A percentile compares a stretch with the other conserved stretches of the same genome.
phyloP scores from a whole-genome alignment of 139 green algal genomes.

The Nannochloris sp. region DNA sequence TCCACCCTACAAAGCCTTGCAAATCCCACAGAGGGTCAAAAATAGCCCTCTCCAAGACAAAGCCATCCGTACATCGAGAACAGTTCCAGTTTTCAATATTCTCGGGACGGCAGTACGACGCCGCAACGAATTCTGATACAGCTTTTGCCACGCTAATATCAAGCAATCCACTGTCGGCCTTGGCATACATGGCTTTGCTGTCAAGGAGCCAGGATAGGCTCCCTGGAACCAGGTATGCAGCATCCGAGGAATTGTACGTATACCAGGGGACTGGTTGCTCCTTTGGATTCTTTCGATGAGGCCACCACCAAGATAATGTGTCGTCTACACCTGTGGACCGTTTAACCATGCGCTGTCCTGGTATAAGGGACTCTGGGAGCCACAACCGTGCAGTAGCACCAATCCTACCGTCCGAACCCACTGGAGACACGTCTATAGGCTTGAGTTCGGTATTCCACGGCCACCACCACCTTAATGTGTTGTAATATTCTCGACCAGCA shows the following conservation, averaged over 20 bases:
- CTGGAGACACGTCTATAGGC: background rate
- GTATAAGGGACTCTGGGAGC: background rate
- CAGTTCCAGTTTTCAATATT: conserved; percentile 63
- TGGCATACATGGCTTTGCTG: conserved; percentile 8
- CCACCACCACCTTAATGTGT: background rate
- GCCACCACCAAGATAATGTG: too few relatives aligned
- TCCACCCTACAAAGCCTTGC: conserved; percentile 56
- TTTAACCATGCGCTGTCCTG: too few relatives aligned
- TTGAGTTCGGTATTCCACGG: background rate
- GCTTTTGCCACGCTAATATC: conserved; percentile 33
- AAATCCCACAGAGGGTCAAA: conserved; percentile 66
- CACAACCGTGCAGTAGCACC: background rate
- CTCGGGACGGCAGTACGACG: conserved; percentile 55
- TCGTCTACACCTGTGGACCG: too few relatives aligned
- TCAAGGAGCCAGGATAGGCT: conserved; percentile 25
- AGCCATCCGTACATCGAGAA: conserved; percentile 38
- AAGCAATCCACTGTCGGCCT: conserved; percentile 18
- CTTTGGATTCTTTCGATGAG: background rate
- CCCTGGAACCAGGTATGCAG: conserved; percentile 20
- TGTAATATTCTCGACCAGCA: background rate
- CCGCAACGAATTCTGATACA: conserved; percentile 39
- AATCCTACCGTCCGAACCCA: background rate
- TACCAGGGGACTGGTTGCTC: conserved; percentile 2
- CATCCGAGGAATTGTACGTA: conserved; percentile 17
- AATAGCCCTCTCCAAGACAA: conserved; percentile 22